Evolutionary conservation across 1,284 basidiomycete genomes (phyloP), one percentile per base, ranked within the genome.

Genomic region (Ustilago hordei): DNA sequence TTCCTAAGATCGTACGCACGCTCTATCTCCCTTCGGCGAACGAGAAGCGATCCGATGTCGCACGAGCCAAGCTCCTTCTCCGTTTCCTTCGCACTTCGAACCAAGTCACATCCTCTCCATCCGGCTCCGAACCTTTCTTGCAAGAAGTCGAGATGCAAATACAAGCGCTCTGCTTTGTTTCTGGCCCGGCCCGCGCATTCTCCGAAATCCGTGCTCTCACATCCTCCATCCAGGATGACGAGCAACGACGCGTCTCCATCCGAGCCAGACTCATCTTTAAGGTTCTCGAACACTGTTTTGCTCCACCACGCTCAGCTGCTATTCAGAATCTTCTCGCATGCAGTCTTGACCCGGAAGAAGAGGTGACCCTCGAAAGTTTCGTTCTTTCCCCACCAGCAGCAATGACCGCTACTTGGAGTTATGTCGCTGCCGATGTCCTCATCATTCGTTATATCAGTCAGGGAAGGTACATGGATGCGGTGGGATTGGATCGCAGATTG

Each of bases 401-500:
- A 8, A 74, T 78, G 69, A 69, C 63, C 11, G 67, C 78, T 4
- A 78, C 70, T 1, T 78, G 72, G 72, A 67, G 72, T 45, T 78
- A 72, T 28, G 64, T 78, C 12, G 79, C 79, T 12, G 68, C 79
- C 23, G 82, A 84, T 55, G 75, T 79, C 13, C 66, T 84, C 31
- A 71, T 84, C 32, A 64, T 82, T 45, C 72, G 81, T 31, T 79
- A 71, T 53, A 76, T 84, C 53, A 71, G 72, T 61, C 72, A 80
- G 32, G 82, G 81, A 0, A 62, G 75, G 23, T 84, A 82, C 64
- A 72, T 82, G 65, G 81, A 82, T 59, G 82, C 82, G 0, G 80
- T 82, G 39, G 72, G 78, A 8, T 63, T 82, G n/a, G 80, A 81
- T 54, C 64, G 76, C 2, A 67, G 81, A 35, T 67, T 79, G 8